A percentile compares a stretch with the other conserved stretches of the same genome.
Conservation (phyloP, 345 rosid species). For the Psidium guajava region DNA sequence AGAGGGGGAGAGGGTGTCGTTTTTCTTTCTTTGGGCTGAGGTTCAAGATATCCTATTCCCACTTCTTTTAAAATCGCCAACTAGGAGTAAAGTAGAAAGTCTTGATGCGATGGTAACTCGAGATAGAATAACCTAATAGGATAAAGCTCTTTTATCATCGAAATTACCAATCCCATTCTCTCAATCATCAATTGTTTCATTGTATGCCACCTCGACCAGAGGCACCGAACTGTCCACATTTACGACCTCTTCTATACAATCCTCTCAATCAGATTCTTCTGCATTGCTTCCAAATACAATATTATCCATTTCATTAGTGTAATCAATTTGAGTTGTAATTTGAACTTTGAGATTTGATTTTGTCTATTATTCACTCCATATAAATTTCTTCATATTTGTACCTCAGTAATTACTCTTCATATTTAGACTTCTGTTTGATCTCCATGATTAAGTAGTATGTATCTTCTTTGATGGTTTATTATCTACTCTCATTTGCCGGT, state of each 20-base stretch:
- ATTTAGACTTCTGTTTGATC: not conserved
- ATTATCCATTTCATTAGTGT: not conserved
- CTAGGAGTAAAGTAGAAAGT: too few relatives aligned
- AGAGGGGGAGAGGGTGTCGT: too few relatives aligned
- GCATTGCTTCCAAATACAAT: not conserved
- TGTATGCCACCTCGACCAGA: not conserved
- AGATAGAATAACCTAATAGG: too few relatives aligned
- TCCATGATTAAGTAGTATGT: not conserved
- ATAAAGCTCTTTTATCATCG: not conserved
- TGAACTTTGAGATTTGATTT: not conserved
- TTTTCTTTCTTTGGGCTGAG: too few relatives aligned
- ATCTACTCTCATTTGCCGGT: too few relatives aligned
- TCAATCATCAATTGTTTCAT: fast-evolving
- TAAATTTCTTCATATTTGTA: not conserved
- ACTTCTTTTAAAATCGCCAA: too few relatives aligned
- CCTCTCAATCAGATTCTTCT: not conserved
- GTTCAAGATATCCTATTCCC: too few relatives aligned
- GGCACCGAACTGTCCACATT: not conserved
- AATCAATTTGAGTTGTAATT: not conserved
- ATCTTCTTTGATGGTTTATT: not conserved
- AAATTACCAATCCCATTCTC: not conserved
- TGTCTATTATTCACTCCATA: not conserved
- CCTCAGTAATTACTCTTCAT: not conserved
- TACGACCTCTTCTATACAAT: not conserved
- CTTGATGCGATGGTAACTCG: too few relatives aligned